Percentiles rank a stretch among this genome's conserved stretches.
Conservation (phyloP, 768 basidiomycete genomes). For the Auriscalpium vulgare region DNA sequence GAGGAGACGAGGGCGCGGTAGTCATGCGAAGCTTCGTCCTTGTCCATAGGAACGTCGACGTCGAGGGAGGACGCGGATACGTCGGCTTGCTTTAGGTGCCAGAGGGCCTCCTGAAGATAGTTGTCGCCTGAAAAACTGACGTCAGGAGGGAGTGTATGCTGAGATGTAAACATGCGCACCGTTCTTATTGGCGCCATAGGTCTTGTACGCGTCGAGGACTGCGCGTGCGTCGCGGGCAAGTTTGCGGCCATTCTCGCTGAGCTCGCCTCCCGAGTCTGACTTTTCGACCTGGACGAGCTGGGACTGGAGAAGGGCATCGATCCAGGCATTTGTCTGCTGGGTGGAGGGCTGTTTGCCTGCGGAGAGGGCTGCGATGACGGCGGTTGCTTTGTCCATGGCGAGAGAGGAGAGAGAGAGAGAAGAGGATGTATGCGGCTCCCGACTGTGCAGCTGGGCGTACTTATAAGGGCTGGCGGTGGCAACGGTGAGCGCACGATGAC, state of each 20-base stretch:
- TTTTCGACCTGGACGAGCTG: constrained; percentile 40
- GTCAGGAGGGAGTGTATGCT: background rate
- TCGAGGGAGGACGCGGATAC: constrained; percentile 30
- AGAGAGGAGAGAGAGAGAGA: background rate
- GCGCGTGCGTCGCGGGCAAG: constrained; percentile 43
- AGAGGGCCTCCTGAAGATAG: constrained; percentile 55
- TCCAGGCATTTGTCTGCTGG: constrained; percentile 41
- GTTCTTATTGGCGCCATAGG: constrained; percentile 49
- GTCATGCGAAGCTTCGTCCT: constrained; percentile 42
- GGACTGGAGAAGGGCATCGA: constrained; percentile 48
- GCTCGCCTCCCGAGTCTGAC: constrained; percentile 27
- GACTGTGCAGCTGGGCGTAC: background rate
- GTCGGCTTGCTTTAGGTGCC: constrained; percentile 55
- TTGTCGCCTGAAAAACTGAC: constrained; percentile 42
- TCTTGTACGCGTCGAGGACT: constrained; percentile 51
- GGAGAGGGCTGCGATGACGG: constrained; percentile 57
- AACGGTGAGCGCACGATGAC: background rate
- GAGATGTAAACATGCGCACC: constrained; percentile 25
- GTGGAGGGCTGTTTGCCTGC: constrained; percentile 67
- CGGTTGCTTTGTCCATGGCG: constrained; percentile 55
- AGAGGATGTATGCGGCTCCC: background rate
- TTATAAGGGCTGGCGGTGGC: background rate
- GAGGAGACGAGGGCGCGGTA: constrained; percentile 40
- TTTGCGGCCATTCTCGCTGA: constrained; percentile 47
- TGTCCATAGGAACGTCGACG: constrained; percentile 24